Evolutionary conservation across 2,329 filamentous ascomycete genomes (phyloP), one percentile per base, ranked within the genome.

Genomic region (Colletotrichum musicola): DNA sequence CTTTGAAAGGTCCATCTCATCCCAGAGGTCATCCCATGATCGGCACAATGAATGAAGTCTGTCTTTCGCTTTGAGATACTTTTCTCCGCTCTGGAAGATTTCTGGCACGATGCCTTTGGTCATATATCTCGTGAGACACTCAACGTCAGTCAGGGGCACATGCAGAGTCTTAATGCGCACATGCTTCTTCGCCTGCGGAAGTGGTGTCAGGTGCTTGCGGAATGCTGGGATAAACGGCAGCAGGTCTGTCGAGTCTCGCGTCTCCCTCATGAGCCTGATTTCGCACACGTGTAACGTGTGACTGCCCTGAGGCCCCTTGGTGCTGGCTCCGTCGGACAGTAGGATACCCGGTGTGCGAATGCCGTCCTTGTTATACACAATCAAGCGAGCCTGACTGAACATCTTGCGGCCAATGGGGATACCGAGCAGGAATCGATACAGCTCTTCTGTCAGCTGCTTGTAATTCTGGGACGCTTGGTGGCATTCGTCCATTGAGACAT

Each of bases 281-380:
- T 96, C 94, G 51, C 96, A 86, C 1, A 97, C 88, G 73, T 94
- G 92, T 14, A 98, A 81, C 7, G 86, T 91, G 1, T 93, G 92
- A 56, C 88, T 85, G 20, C 87, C 84, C 4, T 81, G 77, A 2
- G 83, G 81, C 20, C 81, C 81, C 68, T 90, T 90, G 61, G 86
- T 87, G 71, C 86, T 90, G 20, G 90, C 84, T 7, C 93, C 94
- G 71, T 97, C 94, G 20, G 90, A 87, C 13, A 95, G 83, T 16
- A 98, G 83, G 64, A 98, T 89, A 14, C 95, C 95, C 1, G 91
- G 90, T 0, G 93, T 95, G 54, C 94, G 90, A 55, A 95, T 87
- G 35, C 94, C 94, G 58, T 97, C 92, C 85, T 92, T 89, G 77
- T 91, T 93, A 80, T 94, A 97, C 0, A 98, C 91, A 6, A 98